Conservation (phyloP, 148 eudicot species). For the Chenopodium formosanum region DNA sequence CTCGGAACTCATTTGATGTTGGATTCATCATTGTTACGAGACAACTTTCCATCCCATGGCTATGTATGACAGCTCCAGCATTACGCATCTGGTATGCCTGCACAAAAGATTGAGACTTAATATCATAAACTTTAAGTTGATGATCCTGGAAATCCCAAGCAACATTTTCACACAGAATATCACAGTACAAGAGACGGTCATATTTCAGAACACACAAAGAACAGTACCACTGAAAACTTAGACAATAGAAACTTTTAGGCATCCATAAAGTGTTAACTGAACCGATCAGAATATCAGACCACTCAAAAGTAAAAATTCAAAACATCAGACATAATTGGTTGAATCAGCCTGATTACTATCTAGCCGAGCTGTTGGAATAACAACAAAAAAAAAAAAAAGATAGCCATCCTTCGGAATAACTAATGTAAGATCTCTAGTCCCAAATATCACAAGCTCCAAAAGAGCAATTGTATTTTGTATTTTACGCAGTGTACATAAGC, state of each 20-base stretch:
- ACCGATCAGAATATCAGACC: neutral
- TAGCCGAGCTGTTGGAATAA: neutral
- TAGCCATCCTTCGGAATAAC: no score
- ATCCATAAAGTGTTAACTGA: neutral
- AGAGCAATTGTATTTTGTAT: neutral
- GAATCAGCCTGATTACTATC: neutral
- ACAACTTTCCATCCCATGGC: constrained; percentile 98
- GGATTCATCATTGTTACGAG: constrained; percentile 91
- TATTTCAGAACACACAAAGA: neutral
- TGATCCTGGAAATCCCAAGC: neutral
- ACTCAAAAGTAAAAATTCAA: neutral
- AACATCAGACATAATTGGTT: neutral
- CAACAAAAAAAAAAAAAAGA: neutral
- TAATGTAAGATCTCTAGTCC: neutral
- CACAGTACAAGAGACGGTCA: neutral
- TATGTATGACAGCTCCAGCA: constrained; percentile 97
- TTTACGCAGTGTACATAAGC: neutral
- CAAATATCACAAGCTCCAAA: neutral
- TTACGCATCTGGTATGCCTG: constrained; percentile 91
- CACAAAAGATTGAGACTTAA: constrained; percentile 15
- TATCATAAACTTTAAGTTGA: constrained; percentile 1
- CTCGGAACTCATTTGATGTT: constrained; percentile 79
- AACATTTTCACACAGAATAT: neutral
- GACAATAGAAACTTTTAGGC: neutral
- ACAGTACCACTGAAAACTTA: neutral